Evolutionary conservation across 257 asterid genomes (phyloP).

Genomic region (Striga asiatica): DNA sequence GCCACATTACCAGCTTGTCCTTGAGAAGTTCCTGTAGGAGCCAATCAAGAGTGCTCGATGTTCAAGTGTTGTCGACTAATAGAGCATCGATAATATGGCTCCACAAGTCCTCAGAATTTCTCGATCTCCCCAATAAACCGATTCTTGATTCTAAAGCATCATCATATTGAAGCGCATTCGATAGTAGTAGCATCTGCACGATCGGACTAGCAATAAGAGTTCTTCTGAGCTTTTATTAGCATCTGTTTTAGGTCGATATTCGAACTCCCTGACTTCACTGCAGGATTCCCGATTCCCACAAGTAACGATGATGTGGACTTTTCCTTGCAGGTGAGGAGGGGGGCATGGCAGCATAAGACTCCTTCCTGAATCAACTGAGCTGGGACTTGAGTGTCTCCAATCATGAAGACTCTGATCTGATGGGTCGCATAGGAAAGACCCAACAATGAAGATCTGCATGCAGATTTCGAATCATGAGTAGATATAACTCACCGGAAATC

Average conservation of each 20-base stretch:
- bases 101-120: conserved; percentile 49
- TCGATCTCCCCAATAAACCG: conserved; percentile 38
- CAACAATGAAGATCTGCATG: conserved; percentile 68
- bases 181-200: conserved; percentile 65
- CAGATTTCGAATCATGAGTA: conserved; percentile 6
- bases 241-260: conserved; percentile 51
- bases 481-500: not conserved
- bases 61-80: conserved; percentile 43
- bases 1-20: conserved; percentile 72
- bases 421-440: conserved; percentile 70
- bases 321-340: conserved; percentile 66
- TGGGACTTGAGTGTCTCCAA: conserved; percentile 85
- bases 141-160: conserved; percentile 30
- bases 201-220: conserved; percentile 59
- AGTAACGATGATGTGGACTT: conserved; percentile 63
- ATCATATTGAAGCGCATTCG: conserved; percentile 19
- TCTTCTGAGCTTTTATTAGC: conserved; percentile 49
- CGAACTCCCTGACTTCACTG: conserved; percentile 81
- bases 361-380: conserved; percentile 75
- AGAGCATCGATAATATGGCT: conserved; percentile 55
- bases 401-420: conserved; percentile 85
- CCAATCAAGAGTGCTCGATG: conserved; percentile 58
- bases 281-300: conserved; percentile 76
- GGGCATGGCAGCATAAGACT: conserved; percentile 74
- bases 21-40: conserved; percentile 79